Base-by-base conservation (phyloP, 176 grass and related monocot species). In the Canna indica region DNA sequence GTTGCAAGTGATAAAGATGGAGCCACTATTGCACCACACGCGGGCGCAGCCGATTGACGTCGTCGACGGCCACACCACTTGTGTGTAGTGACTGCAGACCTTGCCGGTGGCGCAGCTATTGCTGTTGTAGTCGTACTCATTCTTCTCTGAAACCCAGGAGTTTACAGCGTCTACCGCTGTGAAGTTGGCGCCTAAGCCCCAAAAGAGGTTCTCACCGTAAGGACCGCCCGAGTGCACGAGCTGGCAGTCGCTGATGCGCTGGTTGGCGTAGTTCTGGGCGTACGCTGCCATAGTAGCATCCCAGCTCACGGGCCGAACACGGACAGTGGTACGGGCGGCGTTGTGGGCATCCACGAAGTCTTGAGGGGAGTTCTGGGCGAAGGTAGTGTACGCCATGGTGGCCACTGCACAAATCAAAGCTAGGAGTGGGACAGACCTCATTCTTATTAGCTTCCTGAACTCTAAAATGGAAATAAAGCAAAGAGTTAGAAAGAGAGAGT, bases 191-290 rank as follows among this genome's bases (percentile, higher is more conserved):
- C 72, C 64, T 2, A 0, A 42, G 35, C 79, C 72, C 48, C 26
- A 22, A 41, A 70, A 81, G 29, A 81, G 10, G 72, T 81, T 81
- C 79, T 81, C 72, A 0, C 72, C 79, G 35, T 81, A 44, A 11
- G 9, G 9, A 11, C 78, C 78, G 53, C 61, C 69, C 24, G 70
- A 80, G 32, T 80, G 78, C 17, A 68, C 27, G 13, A 80, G 70
- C 24, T 25, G 1, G 35, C 78, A 80, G 22, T 80, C 78, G 0
- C 24, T 31, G 10, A 9, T 42, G 12, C 78, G 59, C 65, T 57
- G 7, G 25, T 74, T 74, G 7, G 78, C 70, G 15, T 80, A 74
- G 34, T 67, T 74, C 38, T 67, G 44, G 0, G 78, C 78, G 30
- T 56, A 80, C 14, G 59, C 33, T 34, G 62, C 61, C 57, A 74